Conservation (phyloP, 257 asterid genomes). For the Scutellaria barbata region DNA sequence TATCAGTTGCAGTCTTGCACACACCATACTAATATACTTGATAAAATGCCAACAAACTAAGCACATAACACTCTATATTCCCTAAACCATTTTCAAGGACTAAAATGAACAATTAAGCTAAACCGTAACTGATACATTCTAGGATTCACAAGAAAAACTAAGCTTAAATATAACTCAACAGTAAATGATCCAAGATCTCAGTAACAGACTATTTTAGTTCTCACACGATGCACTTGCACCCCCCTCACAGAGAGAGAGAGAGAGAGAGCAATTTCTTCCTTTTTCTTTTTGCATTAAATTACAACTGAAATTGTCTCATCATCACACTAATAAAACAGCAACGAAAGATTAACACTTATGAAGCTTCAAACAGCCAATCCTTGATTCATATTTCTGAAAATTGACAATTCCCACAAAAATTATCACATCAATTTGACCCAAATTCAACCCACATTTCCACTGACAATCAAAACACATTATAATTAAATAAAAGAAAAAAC, state of each 20-base stretch:
- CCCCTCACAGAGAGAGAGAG: neutral
- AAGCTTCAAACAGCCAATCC: neutral
- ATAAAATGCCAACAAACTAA: neutral
- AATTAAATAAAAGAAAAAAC: neutral
- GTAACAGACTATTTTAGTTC: neutral
- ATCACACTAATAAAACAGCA: neutral
- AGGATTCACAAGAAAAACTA: too few relatives aligned
- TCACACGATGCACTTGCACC: constrained; percentile 13
- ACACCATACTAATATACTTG: neutral
- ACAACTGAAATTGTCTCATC: neutral
- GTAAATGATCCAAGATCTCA: neutral
- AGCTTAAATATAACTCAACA: neutral
- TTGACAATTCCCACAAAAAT: too few relatives aligned
- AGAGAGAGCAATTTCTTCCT: neutral
- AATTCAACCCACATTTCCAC: too few relatives aligned
- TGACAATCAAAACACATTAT: too few relatives aligned
- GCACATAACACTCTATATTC: neutral
- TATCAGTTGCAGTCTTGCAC: neutral
- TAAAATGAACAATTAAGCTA: neutral
- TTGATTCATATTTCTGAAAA: too few relatives aligned
- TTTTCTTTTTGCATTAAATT: constrained; percentile 20
- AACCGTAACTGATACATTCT: neutral
- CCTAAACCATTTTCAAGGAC: neutral
- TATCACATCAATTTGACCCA: too few relatives aligned
- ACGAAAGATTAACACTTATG: neutral